phyloP scores from a whole-genome alignment of 805 yeast genomes.

The Zygosaccharomyces siamensis region DNA sequence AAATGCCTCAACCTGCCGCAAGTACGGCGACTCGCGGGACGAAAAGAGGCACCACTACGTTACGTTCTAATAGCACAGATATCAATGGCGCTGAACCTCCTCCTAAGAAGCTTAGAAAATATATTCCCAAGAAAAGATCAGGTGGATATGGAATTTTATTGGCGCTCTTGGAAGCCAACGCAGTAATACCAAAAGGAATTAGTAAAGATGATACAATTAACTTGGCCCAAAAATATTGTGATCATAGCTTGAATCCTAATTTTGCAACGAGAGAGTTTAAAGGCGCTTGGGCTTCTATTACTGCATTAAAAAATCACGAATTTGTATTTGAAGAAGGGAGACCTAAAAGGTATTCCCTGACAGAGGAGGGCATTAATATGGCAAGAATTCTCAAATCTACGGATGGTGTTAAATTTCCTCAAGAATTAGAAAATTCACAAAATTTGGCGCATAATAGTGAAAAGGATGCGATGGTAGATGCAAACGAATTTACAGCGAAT shows the following conservation, averaged over 20 bases:
- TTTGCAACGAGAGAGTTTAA: constrained; percentile 58
- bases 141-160: constrained; percentile 83
- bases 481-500: constrained; percentile 21
- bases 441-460: background rate
- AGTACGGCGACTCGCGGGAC: constrained; percentile 9
- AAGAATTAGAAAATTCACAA: constrained; percentile 13
- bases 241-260: constrained; percentile 53
- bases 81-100: constrained; percentile 8
- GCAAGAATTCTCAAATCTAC: constrained; percentile 53
- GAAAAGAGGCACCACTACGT: constrained; percentile 18
- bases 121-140: constrained; percentile 68
- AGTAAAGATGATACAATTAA: constrained; percentile 55
- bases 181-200: constrained; percentile 46
- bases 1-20: constrained; percentile 39
- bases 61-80: constrained; percentile 11
- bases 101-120: constrained; percentile 36
- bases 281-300: constrained; percentile 72
- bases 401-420: constrained; percentile 36
- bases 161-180: constrained; percentile 49
- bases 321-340: constrained; percentile 52
- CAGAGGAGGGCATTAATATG: constrained; percentile 62
- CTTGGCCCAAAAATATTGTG: constrained; percentile 52
- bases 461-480: constrained; percentile 6
- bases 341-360: constrained; percentile 57
- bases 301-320: constrained; percentile 56